Conservation (phyloP, 1,284 basidiomycete species). For the Leccinum griseonigrum region DNA sequence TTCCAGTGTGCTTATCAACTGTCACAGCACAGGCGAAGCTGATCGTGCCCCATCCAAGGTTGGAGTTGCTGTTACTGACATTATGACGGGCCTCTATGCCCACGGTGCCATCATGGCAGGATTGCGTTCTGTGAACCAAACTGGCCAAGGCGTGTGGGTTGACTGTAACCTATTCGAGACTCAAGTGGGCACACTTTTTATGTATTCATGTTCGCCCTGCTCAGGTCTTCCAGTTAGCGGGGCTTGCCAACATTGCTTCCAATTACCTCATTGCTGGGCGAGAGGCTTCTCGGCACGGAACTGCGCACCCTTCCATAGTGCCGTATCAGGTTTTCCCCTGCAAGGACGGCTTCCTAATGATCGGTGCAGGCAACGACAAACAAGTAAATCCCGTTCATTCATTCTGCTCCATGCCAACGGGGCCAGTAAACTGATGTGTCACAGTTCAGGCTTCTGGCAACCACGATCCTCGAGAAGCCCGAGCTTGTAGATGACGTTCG, state of each 20-base stretch:
- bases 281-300: conserved; percentile 88
- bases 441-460: conserved; percentile 68
- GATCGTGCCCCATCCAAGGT: conserved; percentile 89
- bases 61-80: conserved; percentile 88
- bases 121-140: conserved; percentile 77
- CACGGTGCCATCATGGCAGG: conserved; percentile 94
- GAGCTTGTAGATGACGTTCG: conserved; percentile 55
- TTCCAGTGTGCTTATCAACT: conserved; percentile 9
- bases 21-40: conserved; percentile 79
- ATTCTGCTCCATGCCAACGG: neutral
- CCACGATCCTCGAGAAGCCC: conserved; percentile 58
- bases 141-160: conserved; percentile 87
- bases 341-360: conserved; percentile 88
- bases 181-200: conserved; percentile 50
- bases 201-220: neutral
- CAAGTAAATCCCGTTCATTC: conserved; percentile 50
- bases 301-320: conserved; percentile 88
- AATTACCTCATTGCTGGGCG: conserved; percentile 89
- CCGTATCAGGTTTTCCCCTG: conserved; percentile 93
- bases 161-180: conserved; percentile 89
- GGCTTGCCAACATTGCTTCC: conserved; percentile 89
- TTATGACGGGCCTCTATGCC: conserved; percentile 91
- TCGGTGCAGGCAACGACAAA: conserved; percentile 90
- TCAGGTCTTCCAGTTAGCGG: conserved; percentile 65
- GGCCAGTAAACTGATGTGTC: conserved; percentile 11